Base-by-base conservation (phyloP, 177 flowering plant species). In the Vitis hybrid region DNA sequence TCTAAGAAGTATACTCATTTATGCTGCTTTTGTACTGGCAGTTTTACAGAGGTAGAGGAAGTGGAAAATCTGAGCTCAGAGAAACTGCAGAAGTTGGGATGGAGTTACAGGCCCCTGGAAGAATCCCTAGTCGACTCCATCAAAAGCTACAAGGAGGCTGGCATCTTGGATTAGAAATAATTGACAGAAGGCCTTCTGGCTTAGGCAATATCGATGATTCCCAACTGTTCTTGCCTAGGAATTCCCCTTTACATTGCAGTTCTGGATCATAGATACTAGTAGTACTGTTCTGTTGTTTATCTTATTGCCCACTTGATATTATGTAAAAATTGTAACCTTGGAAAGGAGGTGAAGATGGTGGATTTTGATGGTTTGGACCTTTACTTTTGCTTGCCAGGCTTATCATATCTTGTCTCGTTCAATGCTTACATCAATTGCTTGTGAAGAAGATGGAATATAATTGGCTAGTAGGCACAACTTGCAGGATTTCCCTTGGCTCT, bases 81-180 rank as follows among this genome's bases (percentile, higher is more conserved):
- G 66, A 88, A 85, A 69, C 33, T 88, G 75, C 78, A 79, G 72
- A 82, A 64, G 66, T 62, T 85, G 69, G 89, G 89, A 7, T 88
- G 87, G 92, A 78, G 56, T 22, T 78, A 39, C 69, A 81, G 82
- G 72, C 72, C 89, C 39, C 52, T 87, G 77, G 83, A 85, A 74
- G 88, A 88, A 66, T 82, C 85, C 21, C 81, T 85, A 10, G 74
- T 66, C 7, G 87, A 87, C 51, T 73, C 86, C 13, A 72, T 85
- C 18, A 68, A 79, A 55, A 79, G 77, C 70, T 84, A 76, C 68
- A 53, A 67, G 15, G 66, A 69, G 21, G 60, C 53, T 62, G 87
- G 84, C 6, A 31, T 85, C 64, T 51, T 84, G 65, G 73, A 73
- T 63, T 74, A 51, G 64, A 53, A 13, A 50, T 5, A 49, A 9